Evolutionary conservation across 1,139 yeast genomes (phyloP), one percentile per base, ranked within the genome.

Genomic region (Lodderomyces beijingensis): DNA sequence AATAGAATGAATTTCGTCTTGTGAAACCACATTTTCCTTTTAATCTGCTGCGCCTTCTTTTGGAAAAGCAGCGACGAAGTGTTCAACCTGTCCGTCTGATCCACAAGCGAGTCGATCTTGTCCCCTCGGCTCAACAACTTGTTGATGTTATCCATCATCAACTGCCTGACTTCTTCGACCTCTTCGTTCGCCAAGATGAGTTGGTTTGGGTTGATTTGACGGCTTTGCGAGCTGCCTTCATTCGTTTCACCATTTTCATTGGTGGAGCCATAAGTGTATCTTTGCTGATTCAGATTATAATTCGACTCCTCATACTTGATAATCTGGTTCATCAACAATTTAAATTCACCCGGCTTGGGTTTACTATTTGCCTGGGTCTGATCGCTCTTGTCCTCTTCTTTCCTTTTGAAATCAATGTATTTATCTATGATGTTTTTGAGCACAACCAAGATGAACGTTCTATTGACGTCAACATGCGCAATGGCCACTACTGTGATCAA

Each of bases 41-140:
- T 76, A 23, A 86, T 73, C 34, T 69, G 68, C 18, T 74, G 75
- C 0, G 95, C 84, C 38, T 79, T 70, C 43, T 81, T 77, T 44
- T 86, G 79, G 51, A 88, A 88, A 28, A 82, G 74, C 58, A 69
- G 74, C 4, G 94, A 77, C 22, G 78, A 74, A 18, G 72, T 69
- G 43, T 82, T 85, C 55, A 87, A 68, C 34, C 79, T 67, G 42
- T 84, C 85, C 1, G 96, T 87, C 52, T 88, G 88, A 51, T 81
- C 84, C 12, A 87, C 94, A 40, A 88, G 65, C 31, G 74, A 57
- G 41, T 78, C 77, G 38, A 88, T 77, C 37, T 85, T 71, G 47
- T 87, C 96, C 9, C 95, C 95, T 36, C 96, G 70, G 47, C 78
- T 79, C 49, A 88, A 63, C 16, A 88, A 62, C 48, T 74, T 75